Evolutionary conservation across 139 green algal genomes (phyloP), one percentile per base, ranked within the genome.

Genomic region (Trebouxia sp.): DNA sequence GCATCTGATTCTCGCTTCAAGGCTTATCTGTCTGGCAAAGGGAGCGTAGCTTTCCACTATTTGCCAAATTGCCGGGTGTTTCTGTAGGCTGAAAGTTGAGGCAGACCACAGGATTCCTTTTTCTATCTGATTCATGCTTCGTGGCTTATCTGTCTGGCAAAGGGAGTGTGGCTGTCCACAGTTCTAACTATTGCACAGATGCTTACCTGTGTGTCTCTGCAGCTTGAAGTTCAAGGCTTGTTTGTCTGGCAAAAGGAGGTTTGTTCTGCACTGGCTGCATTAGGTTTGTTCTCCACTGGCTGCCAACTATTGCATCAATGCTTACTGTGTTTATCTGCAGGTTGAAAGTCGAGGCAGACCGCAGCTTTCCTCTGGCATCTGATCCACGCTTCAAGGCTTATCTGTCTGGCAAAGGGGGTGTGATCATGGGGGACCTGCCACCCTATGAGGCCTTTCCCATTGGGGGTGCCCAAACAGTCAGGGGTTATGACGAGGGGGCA

Each of bases 381-480:
- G 35, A 43, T 15, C 50, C 74, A 35, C 35, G 65, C 48, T 38
- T 82, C 42, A 26, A 30, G 20, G 51, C 51, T n/a, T 79, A 79
- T 26, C 15, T 85, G 14, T 85, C 56, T 42, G 75, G 22, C 37
- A 82, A 82, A 26, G 93, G 85, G 5, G 94, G 94, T 22, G 50
- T 79, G 10, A 92, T 95, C 22, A 47, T 96, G 26, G 96, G 94
- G 0, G 96, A 99, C 83, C 79, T 99, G 65, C 96, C 96, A 4
- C 94, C 96, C 26, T 98, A 98, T 81, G 96, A 99, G 87, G 95
- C 96, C 9, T 99, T 99, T 81, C 91, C 95, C 26, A 94, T 99
- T 43, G 96, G 96, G 7, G 94, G 96, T 41, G 97, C 94, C 76
- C 97, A 98, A 81, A 92, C 79, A 32, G 95, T 98, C 76, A 88